Percentiles rank a stretch among this genome's conserved stretches.
These are phyloP conservation scores for Coprinopsis marcescibilis DNA, from an alignment of 768 basidiomycete genomes.

Conservation along the genomic window DNA sequence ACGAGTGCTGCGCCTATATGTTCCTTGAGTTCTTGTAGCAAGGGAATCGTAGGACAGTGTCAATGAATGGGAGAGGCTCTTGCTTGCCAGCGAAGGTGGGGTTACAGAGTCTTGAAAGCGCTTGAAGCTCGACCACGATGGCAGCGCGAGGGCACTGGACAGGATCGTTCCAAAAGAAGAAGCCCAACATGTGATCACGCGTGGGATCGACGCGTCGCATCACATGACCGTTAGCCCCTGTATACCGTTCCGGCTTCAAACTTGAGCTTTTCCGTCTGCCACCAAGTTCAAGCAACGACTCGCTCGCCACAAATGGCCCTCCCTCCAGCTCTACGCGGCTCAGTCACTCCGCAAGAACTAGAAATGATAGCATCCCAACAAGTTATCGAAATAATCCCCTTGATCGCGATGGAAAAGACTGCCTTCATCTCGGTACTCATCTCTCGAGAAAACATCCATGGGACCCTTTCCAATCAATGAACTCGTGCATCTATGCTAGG, in stretches of 20 bases:
- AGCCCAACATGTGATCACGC: conserved; percentile 24
- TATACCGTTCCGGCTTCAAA: conserved; percentile 5
- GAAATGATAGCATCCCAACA: conserved; percentile 66
- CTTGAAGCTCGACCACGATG: too few relatives aligned
- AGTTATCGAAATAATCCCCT: conserved; percentile 78
- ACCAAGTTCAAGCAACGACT: neutral
- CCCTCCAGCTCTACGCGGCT: conserved; percentile 55
- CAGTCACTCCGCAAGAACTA: conserved; percentile 13
- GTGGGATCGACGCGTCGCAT: conserved; percentile 10
- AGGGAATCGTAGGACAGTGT: too few relatives aligned
- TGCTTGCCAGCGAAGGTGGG: too few relatives aligned
- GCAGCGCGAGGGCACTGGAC: neutral
- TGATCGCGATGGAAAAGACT: conserved; percentile 87
- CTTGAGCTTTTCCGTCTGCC: neutral
- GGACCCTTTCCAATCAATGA: conserved; percentile 10
- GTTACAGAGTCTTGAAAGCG: too few relatives aligned
- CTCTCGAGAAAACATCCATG: conserved; percentile 7
- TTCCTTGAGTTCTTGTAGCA: too few relatives aligned
- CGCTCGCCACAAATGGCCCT: conserved; percentile 55
- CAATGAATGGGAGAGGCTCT: too few relatives aligned
- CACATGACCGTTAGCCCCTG: conserved; percentile 10
- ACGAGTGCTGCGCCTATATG: conserved; percentile 7
- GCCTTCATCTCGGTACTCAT: conserved; percentile 78
- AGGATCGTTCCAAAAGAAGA: conserved; percentile 18
- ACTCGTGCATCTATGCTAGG: conserved; percentile 43